Evolutionary conservation across 23 red algal genomes (phyloP).

Genomic region (Gracilaria domingensis): DNA sequence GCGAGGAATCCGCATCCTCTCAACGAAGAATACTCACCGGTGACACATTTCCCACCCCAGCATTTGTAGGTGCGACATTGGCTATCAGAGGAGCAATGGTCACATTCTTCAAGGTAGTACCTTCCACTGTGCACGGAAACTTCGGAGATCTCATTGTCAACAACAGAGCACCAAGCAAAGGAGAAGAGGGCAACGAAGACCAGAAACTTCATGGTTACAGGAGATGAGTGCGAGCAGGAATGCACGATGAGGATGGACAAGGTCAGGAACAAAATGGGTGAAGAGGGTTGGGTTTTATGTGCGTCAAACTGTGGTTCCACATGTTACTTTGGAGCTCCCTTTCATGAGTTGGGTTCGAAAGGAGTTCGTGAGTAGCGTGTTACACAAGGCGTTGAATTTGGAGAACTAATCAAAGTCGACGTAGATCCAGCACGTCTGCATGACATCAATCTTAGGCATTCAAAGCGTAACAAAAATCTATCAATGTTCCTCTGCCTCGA

Average conservation of each 20-base stretch:
- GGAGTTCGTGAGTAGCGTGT: no score
- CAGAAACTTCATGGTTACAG: not conserved
- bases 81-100: not conserved
- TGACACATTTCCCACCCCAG: slow-evolving; percentile 44
- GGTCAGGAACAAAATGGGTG: not conserved
- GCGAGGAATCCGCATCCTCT: slow-evolving; percentile 24
- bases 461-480: no score
- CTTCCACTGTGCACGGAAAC: not conserved
- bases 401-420: not conserved
- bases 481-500: no score
- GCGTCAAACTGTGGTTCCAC: not conserved
- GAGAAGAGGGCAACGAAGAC: not conserved
- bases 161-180: not conserved
- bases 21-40: not conserved
- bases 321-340: not conserved
- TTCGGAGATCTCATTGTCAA: not conserved
- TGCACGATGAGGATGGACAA: not conserved
- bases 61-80: slow-evolving; percentile 52
- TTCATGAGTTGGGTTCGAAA: no score
- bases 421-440: not conserved
- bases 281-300: not conserved
- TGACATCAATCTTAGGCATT: not conserved
- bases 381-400: not conserved
- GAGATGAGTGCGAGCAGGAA: not conserved
- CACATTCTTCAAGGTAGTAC: slow-evolving; percentile 30